phyloP scores from a whole-genome alignment of 148 eudicot genomes.

The Persicaria maculosa region DNA sequence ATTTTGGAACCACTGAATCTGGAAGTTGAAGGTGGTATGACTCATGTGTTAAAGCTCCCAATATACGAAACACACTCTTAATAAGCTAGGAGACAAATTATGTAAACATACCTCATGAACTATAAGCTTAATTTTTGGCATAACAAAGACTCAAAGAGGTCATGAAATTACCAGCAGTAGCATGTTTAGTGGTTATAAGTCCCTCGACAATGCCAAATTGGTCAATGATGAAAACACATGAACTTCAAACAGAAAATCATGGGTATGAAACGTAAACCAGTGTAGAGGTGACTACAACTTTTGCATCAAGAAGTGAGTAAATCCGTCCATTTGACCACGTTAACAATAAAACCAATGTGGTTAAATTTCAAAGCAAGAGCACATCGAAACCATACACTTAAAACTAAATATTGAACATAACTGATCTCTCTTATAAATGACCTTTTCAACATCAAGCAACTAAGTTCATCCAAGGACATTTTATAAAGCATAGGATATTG shows the following conservation, averaged over 20 bases:
- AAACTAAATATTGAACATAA: slow-evolving; percentile 1
- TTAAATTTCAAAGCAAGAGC: not conserved
- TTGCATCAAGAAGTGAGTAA: not conserved
- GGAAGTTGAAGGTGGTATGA: too few relatives aligned
- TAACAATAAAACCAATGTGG: too few relatives aligned
- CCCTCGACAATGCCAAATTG: slow-evolving; percentile 63
- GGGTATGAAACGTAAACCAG: not conserved
- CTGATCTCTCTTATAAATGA: not conserved
- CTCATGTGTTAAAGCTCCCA: too few relatives aligned
- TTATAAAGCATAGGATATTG: not conserved
- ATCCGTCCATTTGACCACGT: not conserved
- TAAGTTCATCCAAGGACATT: not conserved
- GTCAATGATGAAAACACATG: slow-evolving; percentile 30
- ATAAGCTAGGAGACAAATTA: too few relatives aligned
- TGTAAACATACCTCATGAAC: too few relatives aligned
- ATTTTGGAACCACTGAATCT: too few relatives aligned
- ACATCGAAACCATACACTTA: not conserved
- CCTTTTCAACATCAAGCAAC: not conserved
- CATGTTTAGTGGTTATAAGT: slow-evolving; percentile 58
- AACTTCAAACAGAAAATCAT: not conserved
- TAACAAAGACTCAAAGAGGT: too few relatives aligned
- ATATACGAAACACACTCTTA: too few relatives aligned
- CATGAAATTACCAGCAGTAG: slow-evolving; percentile 40
- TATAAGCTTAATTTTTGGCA: too few relatives aligned
- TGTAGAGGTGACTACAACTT: too few relatives aligned